Evolutionary conservation across 257 asterid genomes (phyloP).

Genomic region (Fraxinus americana): DNA sequence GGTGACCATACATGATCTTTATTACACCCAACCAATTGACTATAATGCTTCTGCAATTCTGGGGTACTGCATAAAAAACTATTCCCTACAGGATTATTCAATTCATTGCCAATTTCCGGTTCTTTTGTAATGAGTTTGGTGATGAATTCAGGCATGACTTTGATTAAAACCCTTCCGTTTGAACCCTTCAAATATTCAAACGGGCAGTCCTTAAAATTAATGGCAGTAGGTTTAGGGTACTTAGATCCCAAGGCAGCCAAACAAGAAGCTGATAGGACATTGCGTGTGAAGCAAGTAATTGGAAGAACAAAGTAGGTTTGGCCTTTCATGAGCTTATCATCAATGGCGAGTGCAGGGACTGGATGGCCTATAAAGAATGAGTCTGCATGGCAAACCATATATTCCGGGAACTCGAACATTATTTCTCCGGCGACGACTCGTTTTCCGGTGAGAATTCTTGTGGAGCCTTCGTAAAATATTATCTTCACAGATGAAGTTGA

Average conservation of each 20-base stretch:
- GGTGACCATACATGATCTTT: slow-evolving; percentile 77
- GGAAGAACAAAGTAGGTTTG: slow-evolving; percentile 77
- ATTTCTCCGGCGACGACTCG: slow-evolving; percentile 63
- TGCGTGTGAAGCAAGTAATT: slow-evolving; percentile 42
- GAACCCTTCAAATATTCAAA: slow-evolving; percentile 58
- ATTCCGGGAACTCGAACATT: slow-evolving; percentile 79
- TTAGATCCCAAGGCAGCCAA: slow-evolving; percentile 41
- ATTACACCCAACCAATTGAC: slow-evolving; percentile 54
- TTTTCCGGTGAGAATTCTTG: slow-evolving; percentile 39
- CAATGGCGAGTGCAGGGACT: slow-evolving; percentile 55
- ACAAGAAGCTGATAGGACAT: slow-evolving; percentile 51
- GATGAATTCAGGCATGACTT: slow-evolving; percentile 63
- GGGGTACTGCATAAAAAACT: slow-evolving; percentile 71
- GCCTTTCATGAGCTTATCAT: slow-evolving; percentile 49
- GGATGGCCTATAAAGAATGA: slow-evolving; percentile 82
- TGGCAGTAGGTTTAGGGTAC: background rate
- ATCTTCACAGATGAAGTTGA: slow-evolving; percentile 36
- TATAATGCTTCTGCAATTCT: slow-evolving; percentile 71
- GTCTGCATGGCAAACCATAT: slow-evolving; percentile 65
- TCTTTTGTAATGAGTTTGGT: slow-evolving; percentile 37
- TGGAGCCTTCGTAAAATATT: slow-evolving; percentile 48
- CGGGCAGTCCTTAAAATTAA: slow-evolving; percentile 49
- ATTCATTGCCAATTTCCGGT: background rate
- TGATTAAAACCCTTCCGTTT: slow-evolving; percentile 70
- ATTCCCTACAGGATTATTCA: background rate